Evolutionary conservation across 2,329 filamentous ascomycete genomes (phyloP), one percentile per base, ranked within the genome.

Genomic region (Aureobasidium musti): DNA sequence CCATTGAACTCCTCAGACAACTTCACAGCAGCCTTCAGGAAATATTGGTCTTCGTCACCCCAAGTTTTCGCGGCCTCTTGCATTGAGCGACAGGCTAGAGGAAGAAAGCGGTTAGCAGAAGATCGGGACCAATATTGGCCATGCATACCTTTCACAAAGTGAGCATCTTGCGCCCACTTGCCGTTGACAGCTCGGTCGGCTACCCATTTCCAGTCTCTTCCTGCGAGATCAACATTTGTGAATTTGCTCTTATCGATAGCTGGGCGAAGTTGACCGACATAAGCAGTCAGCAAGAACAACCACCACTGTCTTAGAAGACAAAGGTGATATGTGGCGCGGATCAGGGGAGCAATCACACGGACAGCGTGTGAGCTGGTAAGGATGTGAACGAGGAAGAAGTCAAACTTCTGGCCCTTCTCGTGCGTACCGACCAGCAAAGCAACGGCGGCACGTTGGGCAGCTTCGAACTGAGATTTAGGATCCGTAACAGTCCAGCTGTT

Each of bases 331-430:
- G 87, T 86, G 17, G 83, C 78, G 0, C 92, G 92, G 13, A 97
- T 80, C 41, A 91, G 77, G 0, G 95, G 91, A 2, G 99, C 81
- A 5, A 99, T 78, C 28, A 96, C 86, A n/a, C 95, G 86, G 14
- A 97, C 86, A 0, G 95, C 94, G 75, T 99, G 92, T 68, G 89
- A 93, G 23, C 90, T 89, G 0, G 91, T 96, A 37, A 99, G 82
- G 8, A 95, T 77, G 74, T 97, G 92, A 5, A 91, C 88, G 49
- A 93, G 78, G 78, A 92, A 91, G 79, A 96, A 94, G 78, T 95
- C 91, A 78, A 92, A 96, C 35, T 86, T 81, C 64, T 89, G 3
- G 81, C 73, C 70, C 33, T 76, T 67, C 26, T 77, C 63, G 39
- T 81, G 74, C 3, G 86, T 87, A 6, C 85, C 82, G 5, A 92